Evolutionary conservation across 176 grass and related monocot species (phyloP), one percentile per base, ranked within the genome.

Genomic region (Phoenix roebelenii): DNA sequence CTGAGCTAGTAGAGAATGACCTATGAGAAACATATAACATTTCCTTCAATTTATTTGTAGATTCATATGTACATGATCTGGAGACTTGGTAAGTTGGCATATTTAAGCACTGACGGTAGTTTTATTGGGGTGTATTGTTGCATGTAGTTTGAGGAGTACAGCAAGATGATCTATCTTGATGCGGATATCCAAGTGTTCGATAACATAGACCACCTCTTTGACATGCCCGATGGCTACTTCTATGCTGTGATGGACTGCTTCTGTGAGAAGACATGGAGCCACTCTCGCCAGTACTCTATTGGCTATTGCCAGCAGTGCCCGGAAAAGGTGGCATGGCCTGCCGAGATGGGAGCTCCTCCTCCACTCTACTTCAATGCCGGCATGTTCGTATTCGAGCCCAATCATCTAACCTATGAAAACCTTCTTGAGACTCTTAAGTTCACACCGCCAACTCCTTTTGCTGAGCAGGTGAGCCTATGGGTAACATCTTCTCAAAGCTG

Each of bases 361-460:
- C 35, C 60, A 15, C 60, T 63, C 60, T 63, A 63, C 32, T 63
- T 63, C 32, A 63, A 63, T 22, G 60, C 60, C 2, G 60, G 60
- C 32, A 63, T 63, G 60, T 63, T 63, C 18, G 35, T 63, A 0
- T 49, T 22, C 18, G 60, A 63, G 12, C 60, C 60, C 2, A 49
- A 18, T 22, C 30, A 1, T 20, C n/a, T 15, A n/a, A 63, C 7
- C 10, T 63, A 16, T 49, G 30, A 50, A 5, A 5, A 1, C 3
- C 61, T 50, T 3, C 39, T 63, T 0, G 32, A 48, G 18, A 63
- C 61, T 23, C 3, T 63, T 9, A 28, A 15, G 18, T 15, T 44
- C 19, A 23, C 20, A 48, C 61, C 61, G 12, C 16, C 16, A 12
- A 63, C 61, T 14, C 61, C 61, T 3, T 63, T 63, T n/a, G 61